Evolutionary conservation across 2,329 filamentous ascomycete species (phyloP).

Genomic region (Phaeoacremonium minimum): DNA sequence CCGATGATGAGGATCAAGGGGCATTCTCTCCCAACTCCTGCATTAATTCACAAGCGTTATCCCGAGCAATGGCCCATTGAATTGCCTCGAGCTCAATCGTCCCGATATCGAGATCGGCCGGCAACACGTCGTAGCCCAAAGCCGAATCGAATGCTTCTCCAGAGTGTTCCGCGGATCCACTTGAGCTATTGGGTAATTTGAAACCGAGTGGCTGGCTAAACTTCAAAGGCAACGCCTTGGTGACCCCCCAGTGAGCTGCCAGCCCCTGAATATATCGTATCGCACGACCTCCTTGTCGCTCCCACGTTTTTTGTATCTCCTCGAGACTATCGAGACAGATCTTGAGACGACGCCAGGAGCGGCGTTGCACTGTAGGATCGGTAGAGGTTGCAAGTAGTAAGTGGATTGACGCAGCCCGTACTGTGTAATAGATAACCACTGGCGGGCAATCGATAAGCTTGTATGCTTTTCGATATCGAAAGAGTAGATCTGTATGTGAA

Average conservation of each 20-base stretch:
- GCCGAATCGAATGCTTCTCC: neutral
- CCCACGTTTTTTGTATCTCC: neutral
- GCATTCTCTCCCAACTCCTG: no score
- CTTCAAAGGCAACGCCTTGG: neutral
- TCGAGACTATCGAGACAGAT: neutral
- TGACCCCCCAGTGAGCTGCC: neutral
- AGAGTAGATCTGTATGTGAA: neutral
- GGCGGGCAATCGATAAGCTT: neutral
- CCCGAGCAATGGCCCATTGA: neutral
- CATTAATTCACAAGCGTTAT: neutral
- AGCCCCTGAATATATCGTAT: neutral
- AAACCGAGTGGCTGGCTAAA: neutral
- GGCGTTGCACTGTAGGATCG: neutral
- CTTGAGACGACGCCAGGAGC: neutral
- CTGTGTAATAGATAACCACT: neutral
- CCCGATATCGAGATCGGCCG: neutral
- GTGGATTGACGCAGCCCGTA: neutral
- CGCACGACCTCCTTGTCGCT: neutral
- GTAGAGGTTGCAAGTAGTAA: neutral
- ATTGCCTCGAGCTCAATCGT: neutral
- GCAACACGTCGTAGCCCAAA: neutral
- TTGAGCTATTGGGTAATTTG: neutral
- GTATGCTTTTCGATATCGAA: neutral
- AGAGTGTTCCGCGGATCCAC: neutral
- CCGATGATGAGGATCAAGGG: no score